Evolutionary conservation across 2,329 filamentous ascomycete species (phyloP).

Genomic region (Fusarium torreyae): DNA sequence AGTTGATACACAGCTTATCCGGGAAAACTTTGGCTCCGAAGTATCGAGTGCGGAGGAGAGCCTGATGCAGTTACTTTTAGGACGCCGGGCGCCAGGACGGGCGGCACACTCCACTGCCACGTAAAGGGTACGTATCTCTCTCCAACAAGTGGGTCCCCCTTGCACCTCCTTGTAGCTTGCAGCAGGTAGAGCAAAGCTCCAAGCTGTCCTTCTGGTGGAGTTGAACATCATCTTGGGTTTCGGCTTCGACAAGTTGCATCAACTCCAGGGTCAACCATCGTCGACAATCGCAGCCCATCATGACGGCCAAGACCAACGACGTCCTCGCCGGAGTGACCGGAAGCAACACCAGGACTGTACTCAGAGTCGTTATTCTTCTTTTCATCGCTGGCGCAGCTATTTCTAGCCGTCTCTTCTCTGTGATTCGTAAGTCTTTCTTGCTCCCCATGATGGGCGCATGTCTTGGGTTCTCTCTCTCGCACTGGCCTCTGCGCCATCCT

Average conservation of each 20-base stretch:
- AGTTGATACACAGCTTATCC: slow-evolving; percentile 32
- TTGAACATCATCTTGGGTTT: slow-evolving; percentile 47
- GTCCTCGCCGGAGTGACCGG: slow-evolving; percentile 83
- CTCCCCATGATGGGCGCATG: slow-evolving; percentile 24
- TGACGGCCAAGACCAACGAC: slow-evolving; percentile 64
- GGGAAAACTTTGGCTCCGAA: slow-evolving; percentile 45
- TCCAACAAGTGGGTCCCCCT: slow-evolving; percentile 21
- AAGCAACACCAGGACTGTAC: slow-evolving; percentile 85
- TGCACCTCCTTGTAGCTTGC: slow-evolving; percentile 36
- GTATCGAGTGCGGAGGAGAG: neutral
- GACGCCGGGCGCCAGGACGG: neutral
- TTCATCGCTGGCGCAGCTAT: slow-evolving; percentile 94
- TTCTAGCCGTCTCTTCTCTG: slow-evolving; percentile 95
- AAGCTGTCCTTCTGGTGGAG: slow-evolving; percentile 61
- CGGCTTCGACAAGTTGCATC: slow-evolving; percentile 54
- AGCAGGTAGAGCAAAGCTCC: slow-evolving; percentile 55
- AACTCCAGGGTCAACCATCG: slow-evolving; percentile 50
- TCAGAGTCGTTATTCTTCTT: slow-evolving; percentile 90
- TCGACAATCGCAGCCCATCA: slow-evolving; percentile 57
- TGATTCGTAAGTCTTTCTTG: slow-evolving; percentile 82
- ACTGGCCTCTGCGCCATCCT: neutral
- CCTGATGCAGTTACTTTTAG: slow-evolving; percentile 17
- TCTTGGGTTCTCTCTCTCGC: slow-evolving; percentile 3
- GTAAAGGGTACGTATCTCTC: slow-evolving; percentile 46
- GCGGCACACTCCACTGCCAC: slow-evolving; percentile 1